Percentiles rank a stretch among this genome's conserved stretches.
Conservation (phyloP, 208 protist species). For the Acanthamoeba polyphaga region DNA sequence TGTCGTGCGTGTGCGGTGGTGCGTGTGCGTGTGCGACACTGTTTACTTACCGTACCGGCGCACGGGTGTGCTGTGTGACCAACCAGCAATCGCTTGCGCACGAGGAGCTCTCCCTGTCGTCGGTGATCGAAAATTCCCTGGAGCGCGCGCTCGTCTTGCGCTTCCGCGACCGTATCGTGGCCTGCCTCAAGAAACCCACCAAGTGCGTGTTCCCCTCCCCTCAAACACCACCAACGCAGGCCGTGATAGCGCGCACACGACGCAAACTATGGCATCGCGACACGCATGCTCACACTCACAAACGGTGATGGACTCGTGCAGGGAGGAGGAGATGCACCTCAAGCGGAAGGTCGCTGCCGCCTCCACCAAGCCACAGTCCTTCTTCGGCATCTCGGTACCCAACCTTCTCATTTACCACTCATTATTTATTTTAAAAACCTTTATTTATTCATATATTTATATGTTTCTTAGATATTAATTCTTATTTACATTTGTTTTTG, state of each 20-base stretch:
- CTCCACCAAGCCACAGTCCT: neutral
- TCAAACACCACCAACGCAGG: neutral
- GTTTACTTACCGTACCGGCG: neutral
- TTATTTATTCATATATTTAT: too few species aligned
- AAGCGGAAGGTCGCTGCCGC: neutral
- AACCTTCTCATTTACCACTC: too few species aligned
- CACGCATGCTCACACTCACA: neutral
- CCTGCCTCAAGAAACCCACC: slow-evolving; percentile 53
- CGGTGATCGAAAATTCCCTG: slow-evolving; percentile 8
- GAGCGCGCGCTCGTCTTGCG: slow-evolving; percentile 12
- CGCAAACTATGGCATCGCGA: neutral
- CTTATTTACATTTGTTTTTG: too few species aligned
- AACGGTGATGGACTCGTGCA: neutral
- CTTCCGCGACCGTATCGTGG: slow-evolving; percentile 34
- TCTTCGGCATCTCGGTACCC: slow-evolving; percentile 18
- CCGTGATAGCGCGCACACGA: neutral
- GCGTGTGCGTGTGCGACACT: neutral
- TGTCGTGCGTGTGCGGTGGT: neutral
- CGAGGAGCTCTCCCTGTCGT: slow-evolving; percentile 22
- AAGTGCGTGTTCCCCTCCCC: neutral
- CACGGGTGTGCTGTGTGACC: neutral
- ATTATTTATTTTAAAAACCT: too few species aligned
- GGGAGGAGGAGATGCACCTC: slow-evolving; percentile 44
- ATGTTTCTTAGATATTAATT: too few species aligned
- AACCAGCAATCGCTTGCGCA: neutral